A percentile compares a stretch with the other conserved stretches of the same genome.
Conservation (phyloP, 2,329 filamentous ascomycete genomes). For the Aphanoascus verrucosus region DNA sequence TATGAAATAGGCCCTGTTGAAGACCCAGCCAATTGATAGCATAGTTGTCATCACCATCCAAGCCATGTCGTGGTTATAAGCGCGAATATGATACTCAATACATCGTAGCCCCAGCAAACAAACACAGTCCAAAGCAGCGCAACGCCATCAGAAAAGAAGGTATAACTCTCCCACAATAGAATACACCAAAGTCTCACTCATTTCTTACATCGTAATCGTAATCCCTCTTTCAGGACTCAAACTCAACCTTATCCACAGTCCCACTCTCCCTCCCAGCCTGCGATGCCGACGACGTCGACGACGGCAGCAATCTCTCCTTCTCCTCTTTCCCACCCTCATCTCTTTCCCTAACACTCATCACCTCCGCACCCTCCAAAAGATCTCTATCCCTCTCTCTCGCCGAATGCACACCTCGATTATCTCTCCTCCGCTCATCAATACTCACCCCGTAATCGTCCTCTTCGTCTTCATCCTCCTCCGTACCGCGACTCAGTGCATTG, state of each 20-base stretch:
- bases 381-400: conserved; percentile 55
- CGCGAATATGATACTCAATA: not conserved
- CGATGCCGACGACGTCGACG: conserved; percentile 3
- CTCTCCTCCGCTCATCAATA: conserved; percentile 26
- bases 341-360: conserved; percentile 35
- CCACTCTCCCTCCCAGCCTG: conserved; percentile 19
- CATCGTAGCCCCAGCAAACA: not conserved
- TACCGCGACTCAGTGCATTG: conserved; percentile 59
- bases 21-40: too few relatives aligned
- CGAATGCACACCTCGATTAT: conserved; percentile 23
- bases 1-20: too few relatives aligned
- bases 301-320: conserved; percentile 9
- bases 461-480: conserved; percentile 56
- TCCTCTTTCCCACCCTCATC: conserved; percentile 25
- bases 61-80: too few relatives aligned
- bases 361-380: conserved; percentile 28
- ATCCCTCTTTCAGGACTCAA: conserved; percentile 18
- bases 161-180: not conserved
- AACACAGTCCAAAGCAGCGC: not conserved
- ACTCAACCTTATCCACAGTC: conserved; percentile 32
- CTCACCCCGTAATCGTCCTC: conserved; percentile 45
- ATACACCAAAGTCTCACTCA: not conserved
- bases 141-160: not conserved
- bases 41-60: too few relatives aligned
- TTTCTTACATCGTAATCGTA: not conserved